Conservation (phyloP, 106 monocot genomes). For the Dactylorhiza incarnata region DNA sequence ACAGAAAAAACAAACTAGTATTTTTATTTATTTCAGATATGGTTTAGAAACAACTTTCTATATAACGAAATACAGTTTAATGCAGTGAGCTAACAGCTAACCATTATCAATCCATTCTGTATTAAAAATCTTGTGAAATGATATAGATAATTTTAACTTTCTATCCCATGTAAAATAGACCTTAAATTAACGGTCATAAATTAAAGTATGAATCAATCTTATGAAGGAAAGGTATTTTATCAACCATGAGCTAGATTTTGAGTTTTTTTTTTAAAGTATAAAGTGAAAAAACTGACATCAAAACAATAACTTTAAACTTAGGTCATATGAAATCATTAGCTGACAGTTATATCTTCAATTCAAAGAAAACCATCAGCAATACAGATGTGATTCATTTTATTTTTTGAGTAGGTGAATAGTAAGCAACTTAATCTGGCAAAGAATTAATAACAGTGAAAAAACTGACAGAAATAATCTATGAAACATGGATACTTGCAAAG, state of each 20-base stretch:
- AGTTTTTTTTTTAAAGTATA: not conserved
- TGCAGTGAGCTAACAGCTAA: not conserved
- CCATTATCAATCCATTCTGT: not conserved
- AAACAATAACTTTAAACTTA: not conserved
- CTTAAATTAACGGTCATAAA: not conserved
- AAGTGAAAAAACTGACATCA: not conserved
- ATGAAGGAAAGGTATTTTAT: not conserved
- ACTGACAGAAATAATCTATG: no score
- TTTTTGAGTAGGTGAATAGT: not conserved
- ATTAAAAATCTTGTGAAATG: not conserved
- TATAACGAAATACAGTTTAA: not conserved
- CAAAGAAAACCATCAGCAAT: not conserved
- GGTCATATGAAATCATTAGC: not conserved
- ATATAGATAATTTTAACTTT: not conserved
- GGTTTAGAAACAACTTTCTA: not conserved
- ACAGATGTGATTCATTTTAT: not conserved
- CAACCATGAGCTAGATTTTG: not conserved
- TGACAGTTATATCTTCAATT: not conserved
- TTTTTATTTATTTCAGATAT: not conserved
- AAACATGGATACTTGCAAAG: no score
- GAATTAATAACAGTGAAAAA: not conserved
- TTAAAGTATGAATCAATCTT: not conserved
- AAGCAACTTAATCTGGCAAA: not conserved
- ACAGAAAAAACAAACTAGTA: not conserved
- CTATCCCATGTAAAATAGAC: not conserved